phyloP scores from a whole-genome alignment of 768 basidiomycete genomes.

The Lyophyllum semitale region DNA sequence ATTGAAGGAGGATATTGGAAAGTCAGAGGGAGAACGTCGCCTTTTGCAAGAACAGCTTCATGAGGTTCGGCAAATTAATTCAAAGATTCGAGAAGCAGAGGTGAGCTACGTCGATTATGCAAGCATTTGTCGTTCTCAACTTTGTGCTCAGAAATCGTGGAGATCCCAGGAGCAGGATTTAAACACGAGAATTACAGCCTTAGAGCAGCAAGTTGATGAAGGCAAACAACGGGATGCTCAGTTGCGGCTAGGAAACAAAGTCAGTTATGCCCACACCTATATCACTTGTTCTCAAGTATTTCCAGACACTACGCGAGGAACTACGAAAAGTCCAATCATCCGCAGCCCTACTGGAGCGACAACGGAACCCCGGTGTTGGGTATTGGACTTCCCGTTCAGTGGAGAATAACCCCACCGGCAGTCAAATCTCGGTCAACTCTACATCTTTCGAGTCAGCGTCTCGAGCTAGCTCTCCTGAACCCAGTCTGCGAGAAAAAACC shows the following conservation, averaged over 20 bases:
- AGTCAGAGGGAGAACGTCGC: slow-evolving; percentile 48
- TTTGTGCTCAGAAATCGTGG: slow-evolving; percentile 29
- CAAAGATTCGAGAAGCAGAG: slow-evolving; percentile 59
- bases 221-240: slow-evolving; percentile 68
- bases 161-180: slow-evolving; percentile 47
- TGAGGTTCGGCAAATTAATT: slow-evolving; percentile 55
- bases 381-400: slow-evolving; percentile 73
- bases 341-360: slow-evolving; percentile 83
- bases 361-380: slow-evolving; percentile 91
- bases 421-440: slow-evolving; percentile 37
- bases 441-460: slow-evolving; percentile 21
- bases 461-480: slow-evolving; percentile 37
- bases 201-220: slow-evolving; percentile 78
- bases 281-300: not conserved
- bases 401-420: slow-evolving; percentile 42
- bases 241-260: slow-evolving; percentile 78
- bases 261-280: slow-evolving; percentile 27
- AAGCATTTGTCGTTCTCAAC: not conserved
- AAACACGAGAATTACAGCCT: slow-evolving; percentile 44
- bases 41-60: slow-evolving; percentile 51
- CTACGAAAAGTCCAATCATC: slow-evolving; percentile 95
- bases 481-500: slow-evolving; percentile 27
- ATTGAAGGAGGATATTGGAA: slow-evolving; percentile 57
- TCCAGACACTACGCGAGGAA: slow-evolving; percentile 87
- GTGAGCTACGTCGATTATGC: slow-evolving; percentile 39